These are phyloP conservation scores for Phytophthora uliginosa DNA, from an alignment of 352 stramenopile genomes.

Conservation along the genomic window DNA sequence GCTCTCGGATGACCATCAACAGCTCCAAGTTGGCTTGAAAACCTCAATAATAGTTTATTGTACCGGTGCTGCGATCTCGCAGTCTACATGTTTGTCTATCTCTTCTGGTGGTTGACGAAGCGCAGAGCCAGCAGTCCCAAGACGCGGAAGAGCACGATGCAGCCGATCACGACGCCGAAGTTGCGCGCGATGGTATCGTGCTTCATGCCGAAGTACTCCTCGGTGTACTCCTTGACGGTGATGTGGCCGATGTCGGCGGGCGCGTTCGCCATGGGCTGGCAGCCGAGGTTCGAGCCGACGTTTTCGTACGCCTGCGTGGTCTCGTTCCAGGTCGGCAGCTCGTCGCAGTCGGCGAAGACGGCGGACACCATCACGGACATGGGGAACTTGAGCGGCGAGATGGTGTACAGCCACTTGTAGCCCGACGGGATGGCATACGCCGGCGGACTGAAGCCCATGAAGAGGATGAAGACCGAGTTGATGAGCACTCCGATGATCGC, in stretches of 20 bases:
- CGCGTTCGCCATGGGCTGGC: constrained; percentile 25
- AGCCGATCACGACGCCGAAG: constrained; percentile 37
- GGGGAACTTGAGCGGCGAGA: constrained; percentile 29
- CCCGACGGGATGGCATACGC: constrained; percentile 39
- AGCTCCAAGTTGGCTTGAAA: too few species aligned
- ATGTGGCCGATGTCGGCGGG: constrained; percentile 22
- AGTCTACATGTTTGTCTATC: neutral
- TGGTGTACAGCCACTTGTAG: constrained; percentile 35
- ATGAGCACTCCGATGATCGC: constrained; percentile 51
- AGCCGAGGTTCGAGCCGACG: constrained; percentile 28
- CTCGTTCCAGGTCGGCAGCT: constrained; percentile 33
- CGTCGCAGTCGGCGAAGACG: constrained; percentile 40
- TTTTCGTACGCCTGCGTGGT: constrained; percentile 18
- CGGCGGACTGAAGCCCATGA: constrained; percentile 63
- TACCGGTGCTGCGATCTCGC: neutral
- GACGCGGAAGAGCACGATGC: constrained; percentile 43
- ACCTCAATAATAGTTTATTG: neutral
- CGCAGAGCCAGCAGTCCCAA: constrained; percentile 35
- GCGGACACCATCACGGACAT: constrained; percentile 22
- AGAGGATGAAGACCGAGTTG: constrained; percentile 63
- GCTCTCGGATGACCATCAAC: too few species aligned
- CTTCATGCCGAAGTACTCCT: constrained; percentile 31
- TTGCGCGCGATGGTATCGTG: constrained; percentile 31
- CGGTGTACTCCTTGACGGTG: constrained; percentile 38
- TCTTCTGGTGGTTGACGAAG: constrained; percentile 48